These are phyloP conservation scores for Solanum aculeatissimum DNA, from an alignment of 305 asterid genomes.

Conservation along the genomic window DNA sequence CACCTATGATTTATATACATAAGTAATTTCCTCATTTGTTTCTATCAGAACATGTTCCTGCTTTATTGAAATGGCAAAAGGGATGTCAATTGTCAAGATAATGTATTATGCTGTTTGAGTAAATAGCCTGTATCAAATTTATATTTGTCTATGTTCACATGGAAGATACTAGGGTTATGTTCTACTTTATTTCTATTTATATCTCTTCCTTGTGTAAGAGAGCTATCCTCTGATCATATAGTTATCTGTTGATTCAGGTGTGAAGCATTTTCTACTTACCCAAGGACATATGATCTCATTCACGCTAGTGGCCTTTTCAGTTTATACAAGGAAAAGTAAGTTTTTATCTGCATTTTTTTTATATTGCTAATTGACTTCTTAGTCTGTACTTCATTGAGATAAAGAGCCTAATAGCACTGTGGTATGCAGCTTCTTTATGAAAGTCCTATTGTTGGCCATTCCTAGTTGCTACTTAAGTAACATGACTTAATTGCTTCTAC, in stretches of 20 bases:
- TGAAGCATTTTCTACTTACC: constrained; percentile 91
- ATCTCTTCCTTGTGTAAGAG: background rate
- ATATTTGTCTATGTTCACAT: background rate
- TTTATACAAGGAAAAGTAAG: constrained; percentile 83
- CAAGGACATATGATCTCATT: constrained; percentile 89
- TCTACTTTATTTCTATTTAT: background rate
- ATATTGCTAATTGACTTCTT: background rate
- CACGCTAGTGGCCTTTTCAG: constrained; percentile 86
- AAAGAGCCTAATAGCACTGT: background rate
- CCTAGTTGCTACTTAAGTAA: background rate
- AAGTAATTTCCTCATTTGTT: background rate
- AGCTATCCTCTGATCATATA: background rate
- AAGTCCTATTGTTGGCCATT: background rate
- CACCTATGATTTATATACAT: background rate
- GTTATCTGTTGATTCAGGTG: constrained; percentile 39
- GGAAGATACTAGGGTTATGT: background rate
- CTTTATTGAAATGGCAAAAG: background rate
- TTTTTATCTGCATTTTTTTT: background rate
- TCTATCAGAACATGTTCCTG: background rate
- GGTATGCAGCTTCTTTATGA: background rate
- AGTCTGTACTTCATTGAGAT: background rate
- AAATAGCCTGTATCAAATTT: background rate
- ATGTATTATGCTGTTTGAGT: background rate
- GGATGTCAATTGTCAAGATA: background rate
- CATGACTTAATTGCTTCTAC: background rate